These are phyloP conservation scores for Podospora anserina DNA, from an alignment of 495 filamentous ascomycete species.

Conservation along the genomic window DNA sequence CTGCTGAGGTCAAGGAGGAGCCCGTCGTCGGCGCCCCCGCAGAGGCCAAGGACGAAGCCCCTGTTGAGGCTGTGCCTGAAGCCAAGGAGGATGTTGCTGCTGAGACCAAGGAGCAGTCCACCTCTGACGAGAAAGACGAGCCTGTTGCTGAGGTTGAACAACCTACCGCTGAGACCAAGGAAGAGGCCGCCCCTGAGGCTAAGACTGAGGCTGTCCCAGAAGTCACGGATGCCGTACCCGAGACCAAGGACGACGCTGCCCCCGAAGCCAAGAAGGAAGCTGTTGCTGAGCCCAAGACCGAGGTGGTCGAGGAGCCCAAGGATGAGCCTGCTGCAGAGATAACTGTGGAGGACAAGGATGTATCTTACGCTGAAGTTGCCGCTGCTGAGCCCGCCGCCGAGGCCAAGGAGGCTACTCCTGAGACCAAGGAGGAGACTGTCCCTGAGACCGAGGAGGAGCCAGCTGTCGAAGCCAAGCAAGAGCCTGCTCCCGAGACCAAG, in stretches of 20 bases:
- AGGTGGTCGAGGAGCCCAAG: not conserved
- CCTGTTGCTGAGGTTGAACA: not conserved
- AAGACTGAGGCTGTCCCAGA: slow-evolving; percentile 3
- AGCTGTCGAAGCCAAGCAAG: not conserved
- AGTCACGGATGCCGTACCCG: slow-evolving; percentile 1
- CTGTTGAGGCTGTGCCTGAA: slow-evolving; percentile 3
- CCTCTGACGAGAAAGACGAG: not conserved
- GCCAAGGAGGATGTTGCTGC: slow-evolving; percentile 7
- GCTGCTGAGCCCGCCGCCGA: slow-evolving; percentile 9
- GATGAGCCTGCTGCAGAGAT: not conserved
- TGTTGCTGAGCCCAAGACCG: not conserved
- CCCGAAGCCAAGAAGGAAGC: not conserved
- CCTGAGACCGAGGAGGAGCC: not conserved
- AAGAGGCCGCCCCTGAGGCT: slow-evolving; percentile 1
- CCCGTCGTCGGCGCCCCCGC: not conserved
- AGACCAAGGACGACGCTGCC: slow-evolving; percentile 4
- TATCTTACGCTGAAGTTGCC: not conserved
- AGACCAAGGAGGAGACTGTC: not conserved
- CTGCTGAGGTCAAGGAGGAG: slow-evolving; percentile 10
- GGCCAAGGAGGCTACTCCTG: not conserved
- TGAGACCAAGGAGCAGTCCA: not conserved
- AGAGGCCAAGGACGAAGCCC: slow-evolving; percentile 5
- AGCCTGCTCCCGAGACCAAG: not conserved
- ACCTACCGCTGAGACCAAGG: not conserved
- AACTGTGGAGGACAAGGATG: not conserved